Base-by-base conservation (phyloP, 2,329 filamentous ascomycete species). In the Trichocomaceae sp. region DNA sequence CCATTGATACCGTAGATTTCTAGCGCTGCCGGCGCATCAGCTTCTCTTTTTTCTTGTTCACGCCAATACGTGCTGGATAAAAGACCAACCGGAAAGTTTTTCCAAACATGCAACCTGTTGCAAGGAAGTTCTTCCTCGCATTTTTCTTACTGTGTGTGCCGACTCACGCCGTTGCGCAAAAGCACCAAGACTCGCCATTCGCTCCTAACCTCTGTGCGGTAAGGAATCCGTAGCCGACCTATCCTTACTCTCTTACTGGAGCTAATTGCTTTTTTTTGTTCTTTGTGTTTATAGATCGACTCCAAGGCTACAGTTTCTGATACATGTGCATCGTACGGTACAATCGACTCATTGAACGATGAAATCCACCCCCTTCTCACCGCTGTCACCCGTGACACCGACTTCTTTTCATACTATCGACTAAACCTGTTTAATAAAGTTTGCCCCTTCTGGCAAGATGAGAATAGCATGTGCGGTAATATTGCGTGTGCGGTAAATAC, bases 371-470 rank as follows among this genome's bases (percentile, higher is more conserved):
- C 90, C 17, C 82, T 84, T 51, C 76, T 99, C 62, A 82, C 88
- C 64, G 86, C 88, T 54, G 83, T 99, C 46, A 95, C 90, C 0
- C 83, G 83, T 63, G 84, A 87, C 52, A 95, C 92, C 70, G 93
- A 99, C 73, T 99, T 96, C 80, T 99, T 99, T 75, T 92, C 92
- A 52, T 90, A 97, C 73, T 99, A 97, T 76, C 86, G 93, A 56
- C 77, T 99, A 46, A 97, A 96, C 70, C 81, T 99, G 19, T 99
- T 90, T 73, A 87, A 95, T 72, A 96, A 93, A 72, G 84, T 83
- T 73, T 99, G 93, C 67, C 93, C 93, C 0, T 99, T 97, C 70
- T 99, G 93, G 92, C 83, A 85, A 67, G 93, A 99, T 70, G 86
- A 90, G 58, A 87, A 87, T 72, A 89, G 89, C 70, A 88, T 96